These are phyloP conservation scores for Fomitopsis pinicola DNA, from an alignment of 1,284 basidiomycete genomes.

Conservation along the genomic window DNA sequence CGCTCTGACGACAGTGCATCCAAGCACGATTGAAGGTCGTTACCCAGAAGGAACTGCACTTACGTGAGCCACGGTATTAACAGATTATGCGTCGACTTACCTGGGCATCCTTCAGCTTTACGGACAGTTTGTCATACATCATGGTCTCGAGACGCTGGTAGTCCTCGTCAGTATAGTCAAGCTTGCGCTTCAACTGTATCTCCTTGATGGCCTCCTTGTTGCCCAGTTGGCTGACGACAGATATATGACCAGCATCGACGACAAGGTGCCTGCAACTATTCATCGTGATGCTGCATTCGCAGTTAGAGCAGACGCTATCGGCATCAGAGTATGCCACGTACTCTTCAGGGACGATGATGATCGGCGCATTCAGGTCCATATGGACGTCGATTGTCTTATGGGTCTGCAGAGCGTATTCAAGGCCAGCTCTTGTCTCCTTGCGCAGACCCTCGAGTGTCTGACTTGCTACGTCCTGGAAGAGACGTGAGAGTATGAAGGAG, in stretches of 20 bases:
- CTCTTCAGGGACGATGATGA: conserved; percentile 97
- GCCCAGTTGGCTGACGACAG: conserved; percentile 87
- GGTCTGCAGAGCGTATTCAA: conserved; percentile 90
- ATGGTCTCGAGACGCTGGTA: conserved; percentile 86
- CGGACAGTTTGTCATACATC: conserved; percentile 93
- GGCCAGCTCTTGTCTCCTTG: conserved; percentile 91
- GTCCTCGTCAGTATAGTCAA: conserved; percentile 88
- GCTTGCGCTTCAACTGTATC: conserved; percentile 83
- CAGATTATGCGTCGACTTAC: conserved; percentile 35
- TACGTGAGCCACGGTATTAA: conserved; percentile 1
- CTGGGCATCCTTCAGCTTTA: conserved; percentile 89
- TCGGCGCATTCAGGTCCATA: conserved; percentile 95
- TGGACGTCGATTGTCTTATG: conserved; percentile 97
- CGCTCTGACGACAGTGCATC: conserved; percentile 63
- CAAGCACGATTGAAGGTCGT: conserved; percentile 80
- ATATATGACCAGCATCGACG: conserved; percentile 96
- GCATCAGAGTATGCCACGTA: conserved; percentile 31
- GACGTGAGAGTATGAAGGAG: conserved; percentile 8
- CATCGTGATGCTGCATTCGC: conserved; percentile 58
- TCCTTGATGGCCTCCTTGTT: conserved; percentile 80
- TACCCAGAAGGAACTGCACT: conserved; percentile 84
- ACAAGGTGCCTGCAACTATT: conserved; percentile 84
- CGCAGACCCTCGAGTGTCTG: conserved; percentile 93
- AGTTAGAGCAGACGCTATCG: background rate
- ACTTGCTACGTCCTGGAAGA: conserved; percentile 80